Evolutionary conservation across 1,284 basidiomycete genomes (phyloP).

Genomic region (Pterulicium gracile): DNA sequence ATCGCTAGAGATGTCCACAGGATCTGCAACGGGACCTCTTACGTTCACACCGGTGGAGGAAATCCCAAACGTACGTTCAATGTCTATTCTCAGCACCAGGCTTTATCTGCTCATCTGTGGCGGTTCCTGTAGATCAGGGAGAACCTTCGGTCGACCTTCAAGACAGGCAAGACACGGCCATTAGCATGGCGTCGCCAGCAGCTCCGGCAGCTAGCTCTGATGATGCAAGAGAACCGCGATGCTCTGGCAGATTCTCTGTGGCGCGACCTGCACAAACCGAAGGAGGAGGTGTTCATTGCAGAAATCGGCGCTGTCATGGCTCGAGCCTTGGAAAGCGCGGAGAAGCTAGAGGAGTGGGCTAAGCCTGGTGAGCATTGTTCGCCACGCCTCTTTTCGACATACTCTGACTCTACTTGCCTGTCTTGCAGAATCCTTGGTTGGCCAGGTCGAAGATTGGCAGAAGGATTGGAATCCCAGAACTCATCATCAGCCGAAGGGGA

Average conservation of each 20-base stretch:
- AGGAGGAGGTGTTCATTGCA: constrained; percentile 26
- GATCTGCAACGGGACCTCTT: too few species aligned
- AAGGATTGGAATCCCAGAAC: constrained; percentile 32
- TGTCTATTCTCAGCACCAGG: neutral
- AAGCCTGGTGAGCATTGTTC: too few species aligned
- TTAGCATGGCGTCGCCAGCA: constrained; percentile 50
- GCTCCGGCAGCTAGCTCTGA: constrained; percentile 50
- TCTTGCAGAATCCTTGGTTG: constrained; percentile 5
- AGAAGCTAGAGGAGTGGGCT: constrained; percentile 41
- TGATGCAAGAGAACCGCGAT: constrained; percentile 48
- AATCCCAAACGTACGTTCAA: neutral
- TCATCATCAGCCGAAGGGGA: constrained; percentile 41
- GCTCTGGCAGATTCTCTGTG: constrained; percentile 34
- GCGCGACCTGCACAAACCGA: constrained; percentile 25
- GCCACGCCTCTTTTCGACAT: too few species aligned
- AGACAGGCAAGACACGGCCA: constrained; percentile 35
- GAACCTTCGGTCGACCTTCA: constrained; percentile 36
- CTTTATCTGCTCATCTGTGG: neutral
- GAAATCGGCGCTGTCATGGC: constrained; percentile 29
- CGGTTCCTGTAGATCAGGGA: constrained; percentile 29
- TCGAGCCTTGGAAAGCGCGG: constrained; percentile 35
- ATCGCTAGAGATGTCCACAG: too few species aligned
- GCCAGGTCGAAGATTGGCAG: constrained; percentile 23
- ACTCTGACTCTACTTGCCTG: neutral
- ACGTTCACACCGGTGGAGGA: neutral